Conservation (phyloP, 225 moss, liverwort and hornwort species). For the Straminergon stramineum region DNA sequence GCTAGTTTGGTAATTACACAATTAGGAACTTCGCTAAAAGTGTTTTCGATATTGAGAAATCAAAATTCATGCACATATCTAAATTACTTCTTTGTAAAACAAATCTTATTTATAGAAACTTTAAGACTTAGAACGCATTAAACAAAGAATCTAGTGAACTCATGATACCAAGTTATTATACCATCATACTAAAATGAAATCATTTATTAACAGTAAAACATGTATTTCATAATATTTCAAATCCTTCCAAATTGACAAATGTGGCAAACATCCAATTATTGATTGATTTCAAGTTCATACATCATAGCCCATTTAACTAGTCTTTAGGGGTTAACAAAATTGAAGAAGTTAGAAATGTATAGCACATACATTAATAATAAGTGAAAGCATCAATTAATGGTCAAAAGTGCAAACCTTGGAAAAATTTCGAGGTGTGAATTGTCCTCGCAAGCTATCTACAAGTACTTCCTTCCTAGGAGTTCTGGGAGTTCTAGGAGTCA, state of each 20-base stretch:
- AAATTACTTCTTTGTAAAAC: too few relatives aligned
- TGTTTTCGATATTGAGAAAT: neutral
- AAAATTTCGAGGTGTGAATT: constrained; percentile 24
- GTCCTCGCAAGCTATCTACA: constrained; percentile 36
- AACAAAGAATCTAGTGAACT: neutral
- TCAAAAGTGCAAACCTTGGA: constrained; percentile 12
- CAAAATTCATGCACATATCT: neutral
- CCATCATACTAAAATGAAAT: neutral
- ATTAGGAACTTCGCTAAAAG: neutral
- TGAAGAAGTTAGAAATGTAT: neutral
- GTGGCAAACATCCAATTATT: neutral
- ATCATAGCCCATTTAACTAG: neutral
- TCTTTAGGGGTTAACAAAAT: neutral
- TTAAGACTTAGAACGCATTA: neutral
- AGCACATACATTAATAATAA: neutral
- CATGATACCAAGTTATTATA: neutral
- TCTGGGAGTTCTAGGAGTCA: constrained; percentile 3
- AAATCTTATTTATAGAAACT: too few relatives aligned
- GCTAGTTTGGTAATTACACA: neutral
- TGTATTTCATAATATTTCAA: neutral
- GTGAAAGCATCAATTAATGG: neutral
- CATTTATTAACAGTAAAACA: neutral
- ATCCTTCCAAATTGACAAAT: neutral
- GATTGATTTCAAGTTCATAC: neutral
- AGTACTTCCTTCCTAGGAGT: constrained; percentile 24